These are phyloP conservation scores for Neocatenulostroma microsporum DNA, from an alignment of 2,329 filamentous ascomycete species.

Conservation along the genomic window DNA sequence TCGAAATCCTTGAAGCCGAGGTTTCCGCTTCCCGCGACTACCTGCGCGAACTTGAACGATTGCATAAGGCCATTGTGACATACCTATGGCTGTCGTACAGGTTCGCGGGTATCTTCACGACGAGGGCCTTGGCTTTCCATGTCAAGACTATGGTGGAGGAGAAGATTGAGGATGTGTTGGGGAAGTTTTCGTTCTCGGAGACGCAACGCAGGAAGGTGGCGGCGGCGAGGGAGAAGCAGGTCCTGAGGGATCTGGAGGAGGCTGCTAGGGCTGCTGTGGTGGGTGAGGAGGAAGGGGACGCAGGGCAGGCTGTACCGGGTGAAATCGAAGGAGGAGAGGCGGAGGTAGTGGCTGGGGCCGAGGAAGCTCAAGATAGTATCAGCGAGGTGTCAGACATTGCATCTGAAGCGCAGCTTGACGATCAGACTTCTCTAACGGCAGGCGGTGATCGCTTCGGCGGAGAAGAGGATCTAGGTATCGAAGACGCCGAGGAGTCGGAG, in stretches of 20 bases:
- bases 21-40: conserved; percentile 46
- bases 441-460: conserved; percentile 25
- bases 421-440: conserved; percentile 17
- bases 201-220: conserved; percentile 21
- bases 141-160: conserved; percentile 70
- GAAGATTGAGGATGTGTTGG: conserved; percentile 59
- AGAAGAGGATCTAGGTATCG: conserved; percentile 19
- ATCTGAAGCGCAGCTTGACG: not conserved
- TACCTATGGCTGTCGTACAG: conserved; percentile 94
- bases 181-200: conserved; percentile 45
- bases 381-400: not conserved
- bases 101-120: conserved; percentile 70
- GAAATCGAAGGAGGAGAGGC: conserved; percentile 1
- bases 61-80: conserved; percentile 75
- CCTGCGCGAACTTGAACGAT: conserved; percentile 60
- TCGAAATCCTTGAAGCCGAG: conserved; percentile 62
- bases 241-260: conserved; percentile 15
- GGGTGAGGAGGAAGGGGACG: conserved; percentile 28
- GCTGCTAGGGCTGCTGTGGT: conserved; percentile 12
- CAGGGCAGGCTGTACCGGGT: conserved; percentile 31
- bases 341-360: conserved; percentile 5
- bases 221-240: conserved; percentile 20
- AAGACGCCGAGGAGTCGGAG: conserved; percentile 8
- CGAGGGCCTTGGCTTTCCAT: conserved; percentile 67
- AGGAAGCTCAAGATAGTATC: conserved; percentile 5